Percentiles rank a stretch among this genome's conserved stretches.
These are phyloP conservation scores for Piper betle DNA, from an alignment of 164 flowering plant species.

Conservation along the genomic window DNA sequence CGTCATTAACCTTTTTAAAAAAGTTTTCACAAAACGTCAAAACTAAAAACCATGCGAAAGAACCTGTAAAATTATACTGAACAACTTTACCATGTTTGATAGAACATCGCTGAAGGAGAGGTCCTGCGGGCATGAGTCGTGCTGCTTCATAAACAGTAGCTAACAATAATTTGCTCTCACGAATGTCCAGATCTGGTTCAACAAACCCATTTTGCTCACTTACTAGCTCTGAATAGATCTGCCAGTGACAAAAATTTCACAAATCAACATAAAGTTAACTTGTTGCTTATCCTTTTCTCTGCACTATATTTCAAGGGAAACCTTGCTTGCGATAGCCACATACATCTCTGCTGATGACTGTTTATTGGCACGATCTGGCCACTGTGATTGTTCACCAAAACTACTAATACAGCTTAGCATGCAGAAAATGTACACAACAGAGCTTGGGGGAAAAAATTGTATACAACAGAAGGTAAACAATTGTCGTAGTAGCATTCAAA, in stretches of 20 bases:
- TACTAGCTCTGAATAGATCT: conserved; percentile 45
- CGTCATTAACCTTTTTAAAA: background rate
- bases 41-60: background rate
- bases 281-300: background rate
- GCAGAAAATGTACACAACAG: too few species aligned
- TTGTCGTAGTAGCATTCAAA: too few species aligned
- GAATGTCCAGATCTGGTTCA: conserved; percentile 17
- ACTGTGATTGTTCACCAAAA: too few species aligned
- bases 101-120: conserved; percentile 60
- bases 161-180: conserved; percentile 30
- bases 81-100: conserved; percentile 50
- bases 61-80: conserved; percentile 13
- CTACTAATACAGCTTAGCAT: too few species aligned
- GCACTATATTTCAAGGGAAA: background rate
- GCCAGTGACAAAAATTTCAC: conserved; percentile 20
- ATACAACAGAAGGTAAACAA: too few species aligned
- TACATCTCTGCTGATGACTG: too few species aligned
- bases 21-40: background rate
- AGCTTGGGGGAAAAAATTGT: too few species aligned
- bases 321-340: too few species aligned
- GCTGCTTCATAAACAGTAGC: conserved; percentile 66
- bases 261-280: background rate
- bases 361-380: too few species aligned
- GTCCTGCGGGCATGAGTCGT: conserved; percentile 52
- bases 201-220: conserved; percentile 12